Base-by-base conservation (phyloP, 345 rosid species). In the Psidium guajava region DNA sequence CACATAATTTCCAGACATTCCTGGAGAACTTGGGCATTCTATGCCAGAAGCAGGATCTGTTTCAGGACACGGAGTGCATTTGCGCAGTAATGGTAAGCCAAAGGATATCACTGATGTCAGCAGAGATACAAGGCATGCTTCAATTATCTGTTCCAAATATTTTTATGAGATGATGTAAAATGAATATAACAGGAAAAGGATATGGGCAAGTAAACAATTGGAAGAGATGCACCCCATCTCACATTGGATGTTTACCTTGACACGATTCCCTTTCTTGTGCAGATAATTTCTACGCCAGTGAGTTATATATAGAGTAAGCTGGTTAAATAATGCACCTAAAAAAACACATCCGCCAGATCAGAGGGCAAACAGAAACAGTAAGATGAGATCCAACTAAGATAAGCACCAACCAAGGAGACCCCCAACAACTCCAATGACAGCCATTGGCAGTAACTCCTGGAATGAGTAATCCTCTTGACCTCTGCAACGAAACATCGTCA, bases 381-480 rank as follows among this genome's bases (percentile, higher is more conserved):
- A 12, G 13, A 69, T 59, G 77, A 88, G 81, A 61, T 81, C 73
- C 85, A 57, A 49, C 58, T 54, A 80, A 25, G 32, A 82, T 55
- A 82, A 85, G 52, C 5, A 64, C 84, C 86, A 87, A 97, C 99
- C 99, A 87, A 96, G 96, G 55, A 97, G 91, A 88, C 98, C 99
- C 82, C 99, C 99, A 83, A 94, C 92, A 81, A 97, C 93, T 87
- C 98, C 99, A 55, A 97, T 97, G 85, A 97, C 91, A 50, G 98
- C 98, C 99, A 97, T 97, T 28, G 99, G 99, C 87, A 97, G 89
- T 87, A 97, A 88, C 92, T 97, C 99, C 90, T 86, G 89, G 87
- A 97, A 95, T 85, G 96, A 96, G 87, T 97, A 96, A 86, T 97
- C 99, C 89, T 97, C 99, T 89, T 96, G 99, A 88, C 96, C 99